These are phyloP conservation scores for Allium sativum DNA, from an alignment of 106 monocot species.

Conservation along the genomic window DNA sequence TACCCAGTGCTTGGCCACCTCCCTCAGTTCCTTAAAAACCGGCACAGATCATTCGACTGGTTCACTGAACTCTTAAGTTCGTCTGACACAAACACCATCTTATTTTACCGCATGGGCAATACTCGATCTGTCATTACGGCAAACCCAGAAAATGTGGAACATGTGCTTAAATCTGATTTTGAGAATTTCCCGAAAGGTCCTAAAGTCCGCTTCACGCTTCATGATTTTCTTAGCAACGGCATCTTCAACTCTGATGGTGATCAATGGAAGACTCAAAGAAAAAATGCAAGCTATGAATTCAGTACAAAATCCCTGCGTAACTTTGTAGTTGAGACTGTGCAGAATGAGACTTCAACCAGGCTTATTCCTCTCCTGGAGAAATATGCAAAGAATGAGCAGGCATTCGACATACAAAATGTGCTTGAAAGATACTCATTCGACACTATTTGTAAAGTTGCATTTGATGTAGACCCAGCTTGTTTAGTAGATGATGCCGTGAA, in stretches of 20 bases:
- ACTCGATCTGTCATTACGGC: constrained; percentile 2
- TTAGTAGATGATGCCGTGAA: not conserved
- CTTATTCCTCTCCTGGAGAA: constrained; percentile 17
- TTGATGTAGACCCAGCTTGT: constrained; percentile 6
- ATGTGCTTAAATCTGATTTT: constrained; percentile 18
- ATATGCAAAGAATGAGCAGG: not conserved
- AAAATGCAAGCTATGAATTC: constrained; percentile 23
- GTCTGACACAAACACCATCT: constrained; percentile 9
- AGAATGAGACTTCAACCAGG: constrained; percentile 11
- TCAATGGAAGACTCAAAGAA: constrained; percentile 9
- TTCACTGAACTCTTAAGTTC: constrained; percentile 4
- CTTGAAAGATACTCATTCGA: constrained; percentile 23
- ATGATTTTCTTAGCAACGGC: constrained; percentile 17
- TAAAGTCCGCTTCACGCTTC: not conserved
- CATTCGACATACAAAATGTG: constrained; percentile 21
- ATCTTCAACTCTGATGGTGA: constrained; percentile 18
- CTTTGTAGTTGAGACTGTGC: constrained; percentile 14
- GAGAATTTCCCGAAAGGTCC: constrained; percentile 16
- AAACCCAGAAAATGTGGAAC: constrained; percentile 13
- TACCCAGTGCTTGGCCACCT: constrained; percentile 18
- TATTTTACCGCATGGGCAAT: constrained; percentile 6
- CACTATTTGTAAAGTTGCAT: constrained; percentile 8
- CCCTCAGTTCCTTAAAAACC: constrained; percentile 17
- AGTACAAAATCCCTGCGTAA: constrained; percentile 21
- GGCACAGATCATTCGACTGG: constrained; percentile 13